Percentiles rank a stretch among this genome's conserved stretches.
These are phyloP conservation scores for Blastobotrys illinoisensis DNA, from an alignment of 1,139 yeast genomes.

Conservation along the genomic window DNA sequence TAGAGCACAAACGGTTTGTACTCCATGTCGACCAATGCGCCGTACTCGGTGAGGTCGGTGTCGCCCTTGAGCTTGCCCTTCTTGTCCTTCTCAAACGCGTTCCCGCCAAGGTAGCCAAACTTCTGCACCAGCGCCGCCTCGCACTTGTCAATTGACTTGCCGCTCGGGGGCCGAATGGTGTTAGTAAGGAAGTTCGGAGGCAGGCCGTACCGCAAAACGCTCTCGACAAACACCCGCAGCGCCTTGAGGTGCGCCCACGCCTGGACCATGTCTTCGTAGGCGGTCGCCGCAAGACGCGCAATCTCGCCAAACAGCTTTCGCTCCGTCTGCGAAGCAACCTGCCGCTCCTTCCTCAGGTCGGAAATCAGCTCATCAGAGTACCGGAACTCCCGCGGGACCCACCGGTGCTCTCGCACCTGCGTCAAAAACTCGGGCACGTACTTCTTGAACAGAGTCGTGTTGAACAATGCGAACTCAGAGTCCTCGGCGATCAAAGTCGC, in stretches of 20 bases:
- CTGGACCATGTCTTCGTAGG: slow-evolving; percentile 77
- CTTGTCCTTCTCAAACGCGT: slow-evolving; percentile 62
- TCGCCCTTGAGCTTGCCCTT: slow-evolving; percentile 60
- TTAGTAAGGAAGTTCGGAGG: slow-evolving; percentile 85
- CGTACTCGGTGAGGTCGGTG: slow-evolving; percentile 71
- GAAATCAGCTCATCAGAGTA: slow-evolving; percentile 75
- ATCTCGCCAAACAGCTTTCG: slow-evolving; percentile 70
- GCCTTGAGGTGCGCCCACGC: slow-evolving; percentile 87
- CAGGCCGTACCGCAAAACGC: slow-evolving; percentile 87
- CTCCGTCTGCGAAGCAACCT: slow-evolving; percentile 69
- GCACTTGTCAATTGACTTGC: slow-evolving; percentile 43
- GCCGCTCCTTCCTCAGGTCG: slow-evolving; percentile 70
- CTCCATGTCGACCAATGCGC: slow-evolving; percentile 86
- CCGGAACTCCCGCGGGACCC: slow-evolving; percentile 89
- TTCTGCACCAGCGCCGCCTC: slow-evolving; percentile 63
- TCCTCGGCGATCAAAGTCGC: slow-evolving; percentile 69
- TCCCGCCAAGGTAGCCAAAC: slow-evolving; percentile 89
- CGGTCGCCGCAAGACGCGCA: slow-evolving; percentile 75
- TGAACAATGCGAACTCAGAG: slow-evolving; percentile 64
- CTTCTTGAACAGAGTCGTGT: slow-evolving; percentile 82
- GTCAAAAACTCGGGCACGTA: slow-evolving; percentile 61
- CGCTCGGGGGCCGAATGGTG: slow-evolving; percentile 39
- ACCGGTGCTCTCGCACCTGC: slow-evolving; percentile 77
- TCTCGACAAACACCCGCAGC: slow-evolving; percentile 53
- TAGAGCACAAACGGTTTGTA: slow-evolving; percentile 94